Percentiles rank a stretch among this genome's conserved stretches.
These are phyloP conservation scores for Cladosporium velox DNA, from an alignment of 2,329 filamentous ascomycete species.

Conservation along the genomic window DNA sequence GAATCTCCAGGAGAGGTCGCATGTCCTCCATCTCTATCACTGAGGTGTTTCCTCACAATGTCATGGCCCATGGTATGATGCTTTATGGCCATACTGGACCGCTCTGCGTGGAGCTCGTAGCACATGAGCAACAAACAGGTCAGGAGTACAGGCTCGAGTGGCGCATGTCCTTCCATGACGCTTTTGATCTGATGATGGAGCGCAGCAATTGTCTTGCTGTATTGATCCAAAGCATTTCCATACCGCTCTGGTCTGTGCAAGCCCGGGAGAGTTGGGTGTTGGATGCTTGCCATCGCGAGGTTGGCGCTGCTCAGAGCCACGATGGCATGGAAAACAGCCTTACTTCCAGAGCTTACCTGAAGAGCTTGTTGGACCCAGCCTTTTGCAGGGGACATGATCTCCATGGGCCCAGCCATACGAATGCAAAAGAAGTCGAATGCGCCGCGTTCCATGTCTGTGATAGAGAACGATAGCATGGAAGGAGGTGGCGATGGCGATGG, in stretches of 20 bases:
- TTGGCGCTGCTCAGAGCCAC: slow-evolving; percentile 13
- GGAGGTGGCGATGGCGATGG: slow-evolving; percentile 3
- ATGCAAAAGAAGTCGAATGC: slow-evolving; percentile 18
- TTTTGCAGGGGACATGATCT: slow-evolving; percentile 11
- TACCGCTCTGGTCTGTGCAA: slow-evolving; percentile 1
- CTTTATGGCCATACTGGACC: slow-evolving; percentile 9
- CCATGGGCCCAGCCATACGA: slow-evolving; percentile 9
- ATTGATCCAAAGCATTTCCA: slow-evolving; percentile 4
- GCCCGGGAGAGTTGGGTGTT: neutral
- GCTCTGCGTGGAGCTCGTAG: slow-evolving; percentile 16
- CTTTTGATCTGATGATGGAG: slow-evolving; percentile 5
- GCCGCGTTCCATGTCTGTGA: slow-evolving; percentile 3
- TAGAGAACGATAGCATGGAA: neutral
- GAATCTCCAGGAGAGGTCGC: neutral
- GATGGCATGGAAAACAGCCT: slow-evolving; percentile 19
- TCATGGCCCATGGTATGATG: slow-evolving; percentile 8
- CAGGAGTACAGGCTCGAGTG: slow-evolving; percentile 12
- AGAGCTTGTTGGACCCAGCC: slow-evolving; percentile 14
- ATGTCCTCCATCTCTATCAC: too few relatives aligned
- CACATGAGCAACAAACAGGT: slow-evolving; percentile 16
- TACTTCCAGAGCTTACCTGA: slow-evolving; percentile 4
- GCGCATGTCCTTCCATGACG: neutral
- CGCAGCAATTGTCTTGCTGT: slow-evolving; percentile 12
- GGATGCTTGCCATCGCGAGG: slow-evolving; percentile 9
- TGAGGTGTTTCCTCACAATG: neutral